Base-by-base conservation (phyloP, 1,284 basidiomycete species). In the Boletus albobrunnescens region DNA sequence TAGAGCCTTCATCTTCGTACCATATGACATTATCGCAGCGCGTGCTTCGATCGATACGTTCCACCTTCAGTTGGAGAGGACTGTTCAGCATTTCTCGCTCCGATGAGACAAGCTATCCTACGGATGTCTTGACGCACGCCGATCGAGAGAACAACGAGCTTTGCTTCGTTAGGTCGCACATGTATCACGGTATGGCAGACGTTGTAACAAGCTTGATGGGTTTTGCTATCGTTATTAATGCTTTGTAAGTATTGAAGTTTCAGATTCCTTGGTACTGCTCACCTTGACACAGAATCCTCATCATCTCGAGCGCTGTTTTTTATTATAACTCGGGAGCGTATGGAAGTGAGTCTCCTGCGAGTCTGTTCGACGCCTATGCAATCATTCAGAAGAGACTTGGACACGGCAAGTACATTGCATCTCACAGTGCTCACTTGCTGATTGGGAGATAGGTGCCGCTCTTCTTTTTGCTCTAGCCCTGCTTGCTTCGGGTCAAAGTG, bases 221-320 rank as follows among this genome's bases (percentile, higher is more conserved):
- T 1, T 83, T 94, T 57, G 92, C 92, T 0, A 82, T 95, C 12
- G 73, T 89, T 19, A 94, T 94, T 67, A 96, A 97, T 67, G 79
- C 87, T 10, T 68, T 91, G 84, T 86, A 53, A 46, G 76, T 63
- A 22, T 43, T 47, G 19, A 27, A 19, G 20, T 37, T 20, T 50
- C 19, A 28, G 14, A 17, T 50, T 41, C 37, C 38, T 36, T 12
- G 1, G 17, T 32, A 23, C 5, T 38, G 7, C 50, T 42, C 41
- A 53, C 28, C 30, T 30, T 19, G 26, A 14, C n/a, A 9, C 55
- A 88, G 85, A 51, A 86, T 88, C 47, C 68, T 88, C 26, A 78
- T 88, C 28, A 67, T 88, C 36, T 82, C 84, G 4, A 71, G 79
- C 41, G 77, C 81, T 11, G 87, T 90, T 6, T 94, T 91, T 67